A percentile compares a stretch with the other conserved stretches of the same genome.
Evolutionary conservation across 768 basidiomycete genomes (phyloP).

Genomic region (Phaeolepiota aurea): DNA sequence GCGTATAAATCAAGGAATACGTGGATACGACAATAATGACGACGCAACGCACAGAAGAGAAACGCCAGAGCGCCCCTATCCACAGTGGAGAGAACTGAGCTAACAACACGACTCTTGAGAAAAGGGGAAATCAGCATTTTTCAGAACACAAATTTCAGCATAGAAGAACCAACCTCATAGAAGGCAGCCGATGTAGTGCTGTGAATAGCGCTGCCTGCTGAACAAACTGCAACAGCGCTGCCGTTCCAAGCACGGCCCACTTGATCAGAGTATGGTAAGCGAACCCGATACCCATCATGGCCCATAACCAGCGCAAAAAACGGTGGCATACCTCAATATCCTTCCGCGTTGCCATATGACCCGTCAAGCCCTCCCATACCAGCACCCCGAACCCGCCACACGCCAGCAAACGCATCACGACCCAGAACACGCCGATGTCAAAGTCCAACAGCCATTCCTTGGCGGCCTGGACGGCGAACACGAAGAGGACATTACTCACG

Average conservation of each 20-base stretch:
- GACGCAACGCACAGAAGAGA: conserved; percentile 40
- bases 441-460: conserved; percentile 61
- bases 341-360: conserved; percentile 43
- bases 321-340: conserved; percentile 46
- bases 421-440: conserved; percentile 70
- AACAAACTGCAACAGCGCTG: conserved; percentile 59
- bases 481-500: conserved; percentile 56
- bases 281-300: conserved; percentile 5
- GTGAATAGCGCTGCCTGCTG: conserved; percentile 62
- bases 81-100: conserved; percentile 64
- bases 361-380: conserved; percentile 49
- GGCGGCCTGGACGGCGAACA: conserved; percentile 50
- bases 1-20: background rate
- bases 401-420: conserved; percentile 64
- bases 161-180: conserved; percentile 46
- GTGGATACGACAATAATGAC: background rate
- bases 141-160: background rate
- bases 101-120: conserved; percentile 55
- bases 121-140: conserved; percentile 3
- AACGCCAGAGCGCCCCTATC: conserved; percentile 44
- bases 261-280: conserved; percentile 15
- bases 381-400: conserved; percentile 62
- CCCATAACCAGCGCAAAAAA: conserved; percentile 5
- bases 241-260: conserved; percentile 67
- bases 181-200: conserved; percentile 59